Conservation (phyloP, 2,329 filamentous ascomycete genomes). For the Amauroascus niger region DNA sequence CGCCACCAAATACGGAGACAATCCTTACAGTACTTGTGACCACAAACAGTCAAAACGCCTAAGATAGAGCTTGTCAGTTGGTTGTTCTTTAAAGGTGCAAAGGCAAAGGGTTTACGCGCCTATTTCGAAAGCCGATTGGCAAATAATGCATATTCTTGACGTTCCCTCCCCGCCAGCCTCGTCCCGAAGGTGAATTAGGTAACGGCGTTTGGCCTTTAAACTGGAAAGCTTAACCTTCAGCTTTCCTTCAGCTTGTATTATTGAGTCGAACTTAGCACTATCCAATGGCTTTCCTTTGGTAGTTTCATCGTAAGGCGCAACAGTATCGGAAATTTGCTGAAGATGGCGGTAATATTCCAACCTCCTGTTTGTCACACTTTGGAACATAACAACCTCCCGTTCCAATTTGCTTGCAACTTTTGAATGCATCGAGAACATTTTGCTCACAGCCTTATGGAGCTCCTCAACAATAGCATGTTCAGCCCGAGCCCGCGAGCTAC, state of each 20-base stretch:
- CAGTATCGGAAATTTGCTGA: constrained; percentile 81
- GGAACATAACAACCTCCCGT: constrained; percentile 64
- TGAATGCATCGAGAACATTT: constrained; percentile 43
- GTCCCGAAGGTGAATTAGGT: constrained; percentile 52
- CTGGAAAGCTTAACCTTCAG: constrained; percentile 51
- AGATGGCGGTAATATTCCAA: constrained; percentile 85
- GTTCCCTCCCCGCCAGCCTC: constrained; percentile 54
- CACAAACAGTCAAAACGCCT: constrained; percentile 61
- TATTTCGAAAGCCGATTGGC: constrained; percentile 63
- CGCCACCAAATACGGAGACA: constrained; percentile 74
- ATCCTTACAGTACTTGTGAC: constrained; percentile 83
- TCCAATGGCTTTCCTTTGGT: constrained; percentile 50
- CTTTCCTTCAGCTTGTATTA: constrained; percentile 41
- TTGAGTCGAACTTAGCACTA: constrained; percentile 35
- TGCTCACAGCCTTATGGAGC: constrained; percentile 52
- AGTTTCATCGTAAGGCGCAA: constrained; percentile 60
- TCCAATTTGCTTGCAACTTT: constrained; percentile 45
- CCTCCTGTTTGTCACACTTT: constrained; percentile 69
- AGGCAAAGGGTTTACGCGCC: constrained; percentile 45
- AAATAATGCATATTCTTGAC: constrained; percentile 73
- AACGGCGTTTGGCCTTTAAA: constrained; percentile 64
- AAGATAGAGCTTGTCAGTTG: background rate
- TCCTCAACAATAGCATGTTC: constrained; percentile 58
- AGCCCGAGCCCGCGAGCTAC: constrained; percentile 46
- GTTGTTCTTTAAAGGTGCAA: background rate